Conservation (phyloP, 176 grass and related monocot species). For the Typha latifolia region DNA sequence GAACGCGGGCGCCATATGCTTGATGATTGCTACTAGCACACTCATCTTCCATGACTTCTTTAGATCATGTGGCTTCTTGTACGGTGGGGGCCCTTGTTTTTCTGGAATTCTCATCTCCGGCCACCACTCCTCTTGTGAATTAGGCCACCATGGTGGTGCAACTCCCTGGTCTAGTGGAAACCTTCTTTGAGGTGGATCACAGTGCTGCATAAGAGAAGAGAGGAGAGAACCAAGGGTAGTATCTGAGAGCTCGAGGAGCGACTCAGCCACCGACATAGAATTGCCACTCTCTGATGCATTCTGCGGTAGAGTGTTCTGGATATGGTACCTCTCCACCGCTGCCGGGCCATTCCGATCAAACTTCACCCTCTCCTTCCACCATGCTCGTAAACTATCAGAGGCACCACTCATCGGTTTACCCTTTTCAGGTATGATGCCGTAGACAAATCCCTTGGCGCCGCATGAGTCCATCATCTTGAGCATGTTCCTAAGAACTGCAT, state of each 20-base stretch:
- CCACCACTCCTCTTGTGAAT: slow-evolving; percentile 16
- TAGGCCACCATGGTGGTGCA: slow-evolving; percentile 43
- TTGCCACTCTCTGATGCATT: background rate
- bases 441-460: slow-evolving; percentile 37
- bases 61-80: slow-evolving; percentile 43
- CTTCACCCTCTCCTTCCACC: slow-evolving; percentile 42
- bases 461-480: slow-evolving; percentile 46
- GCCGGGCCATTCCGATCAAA: slow-evolving; percentile 22
- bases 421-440: slow-evolving; percentile 29
- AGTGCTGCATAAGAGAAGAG: slow-evolving; percentile 44
- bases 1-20: slow-evolving; percentile 22
- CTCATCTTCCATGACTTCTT: slow-evolving; percentile 51
- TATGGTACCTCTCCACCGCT: background rate
- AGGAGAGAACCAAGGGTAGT: slow-evolving; percentile 40
- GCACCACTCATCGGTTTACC: slow-evolving; percentile 28
- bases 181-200: slow-evolving; percentile 37
- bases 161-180: slow-evolving; percentile 36
- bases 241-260: slow-evolving; percentile 35
- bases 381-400: slow-evolving; percentile 45
- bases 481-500: slow-evolving; percentile 40
- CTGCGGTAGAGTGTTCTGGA: background rate
- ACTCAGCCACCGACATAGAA: slow-evolving; percentile 16
- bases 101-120: slow-evolving; percentile 19
- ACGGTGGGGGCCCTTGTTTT: slow-evolving; percentile 25
- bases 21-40: slow-evolving; percentile 39